Evolutionary conservation across 202 grass and related monocot genomes (phyloP).

Genomic region (Carex arenaria): DNA sequence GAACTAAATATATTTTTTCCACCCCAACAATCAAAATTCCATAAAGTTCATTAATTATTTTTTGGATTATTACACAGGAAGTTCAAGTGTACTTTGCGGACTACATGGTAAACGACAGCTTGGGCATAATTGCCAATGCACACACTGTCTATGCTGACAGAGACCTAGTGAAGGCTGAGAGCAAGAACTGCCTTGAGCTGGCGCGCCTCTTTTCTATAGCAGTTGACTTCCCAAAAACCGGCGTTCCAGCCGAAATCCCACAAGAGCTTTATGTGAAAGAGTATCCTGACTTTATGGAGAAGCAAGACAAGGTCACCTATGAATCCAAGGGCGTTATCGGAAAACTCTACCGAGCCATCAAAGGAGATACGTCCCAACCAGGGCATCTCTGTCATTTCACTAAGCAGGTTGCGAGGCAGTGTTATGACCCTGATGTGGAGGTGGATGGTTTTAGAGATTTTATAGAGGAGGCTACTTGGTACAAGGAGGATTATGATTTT

Average conservation of each 20-base stretch:
- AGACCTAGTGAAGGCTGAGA: constrained; percentile 39
- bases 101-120: constrained; percentile 89
- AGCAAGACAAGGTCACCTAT: constrained; percentile 55
- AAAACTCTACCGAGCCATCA: constrained; percentile 78
- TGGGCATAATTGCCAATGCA: constrained; percentile 77
- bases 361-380: constrained; percentile 30
- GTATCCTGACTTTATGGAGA: constrained; percentile 99
- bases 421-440: constrained; percentile 77
- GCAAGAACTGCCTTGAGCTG: constrained; percentile 42
- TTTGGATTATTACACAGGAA: constrained; percentile 42
- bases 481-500: constrained; percentile 89
- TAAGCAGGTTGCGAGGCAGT: constrained; percentile 43
- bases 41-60: background rate
- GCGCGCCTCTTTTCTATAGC: constrained; percentile 77
- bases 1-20: background rate
- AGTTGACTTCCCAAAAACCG: constrained; percentile 92
- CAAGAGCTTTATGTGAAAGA: constrained; percentile 46
- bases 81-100: constrained; percentile 72
- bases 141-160: constrained; percentile 79
- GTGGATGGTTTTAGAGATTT: constrained; percentile 60
- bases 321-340: constrained; percentile 59
- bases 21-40: background rate
- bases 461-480: constrained; percentile 40
- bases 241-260: constrained; percentile 63
- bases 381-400: constrained; percentile 53